Conservation (phyloP, 1,284 basidiomycete species). For the Polyporus tsugae region DNA sequence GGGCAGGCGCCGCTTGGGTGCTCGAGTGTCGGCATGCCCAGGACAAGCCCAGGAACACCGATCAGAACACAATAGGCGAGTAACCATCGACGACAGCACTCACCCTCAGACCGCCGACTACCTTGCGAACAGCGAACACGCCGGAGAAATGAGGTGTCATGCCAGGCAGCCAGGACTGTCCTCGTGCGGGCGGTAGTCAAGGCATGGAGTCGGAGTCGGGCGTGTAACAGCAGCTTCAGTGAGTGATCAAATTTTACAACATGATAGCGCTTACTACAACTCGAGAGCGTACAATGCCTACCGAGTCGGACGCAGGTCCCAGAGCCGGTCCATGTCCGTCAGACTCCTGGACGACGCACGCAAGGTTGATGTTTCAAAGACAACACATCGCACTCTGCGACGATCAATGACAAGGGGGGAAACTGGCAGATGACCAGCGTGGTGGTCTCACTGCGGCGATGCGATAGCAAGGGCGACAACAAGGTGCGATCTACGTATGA, state of each 20-base stretch:
- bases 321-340: not conserved
- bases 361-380: not conserved
- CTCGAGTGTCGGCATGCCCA: not conserved
- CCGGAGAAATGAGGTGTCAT: slow-evolving; percentile 6
- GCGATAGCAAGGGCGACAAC: slow-evolving; percentile 10
- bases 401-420: not conserved
- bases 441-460: slow-evolving; percentile 4
- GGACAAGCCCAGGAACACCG: slow-evolving; percentile 6
- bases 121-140: slow-evolving; percentile 8
- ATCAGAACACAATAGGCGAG: slow-evolving; percentile 13
- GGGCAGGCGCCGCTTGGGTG: not conserved
- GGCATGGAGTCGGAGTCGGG: slow-evolving; percentile 9
- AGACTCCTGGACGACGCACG: not conserved
- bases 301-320: not conserved
- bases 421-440: not conserved
- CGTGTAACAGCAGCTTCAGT: not conserved
- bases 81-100: slow-evolving; percentile 1
- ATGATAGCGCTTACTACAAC: not conserved
- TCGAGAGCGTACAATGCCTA: not conserved
- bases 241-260: not conserved
- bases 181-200: slow-evolving; percentile 9
- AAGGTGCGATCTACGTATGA: slow-evolving; percentile 10
- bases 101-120: not conserved
- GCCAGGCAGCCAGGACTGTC: not conserved
- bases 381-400: slow-evolving; percentile 1